phyloP scores from a whole-genome alignment of 2,329 filamentous ascomycete genomes.

The Parafenestella ontariensis region DNA sequence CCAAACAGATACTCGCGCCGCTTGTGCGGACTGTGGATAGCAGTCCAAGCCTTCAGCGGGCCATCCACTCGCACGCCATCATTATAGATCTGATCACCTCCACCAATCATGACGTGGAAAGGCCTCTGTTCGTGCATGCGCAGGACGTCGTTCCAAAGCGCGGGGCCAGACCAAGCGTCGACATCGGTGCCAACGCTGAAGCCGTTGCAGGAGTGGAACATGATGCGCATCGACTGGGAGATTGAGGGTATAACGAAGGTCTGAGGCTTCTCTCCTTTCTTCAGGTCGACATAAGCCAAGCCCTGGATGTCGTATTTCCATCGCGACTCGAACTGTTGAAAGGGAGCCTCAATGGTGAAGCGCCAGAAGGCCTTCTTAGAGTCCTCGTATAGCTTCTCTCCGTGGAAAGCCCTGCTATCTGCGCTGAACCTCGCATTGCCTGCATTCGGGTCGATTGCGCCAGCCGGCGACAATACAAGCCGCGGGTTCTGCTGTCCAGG shows the following conservation, averaged over 20 bases:
- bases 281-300: conserved; percentile 66
- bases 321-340: conserved; percentile 73
- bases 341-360: conserved; percentile 67
- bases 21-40: conserved; percentile 66
- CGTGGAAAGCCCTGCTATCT: conserved; percentile 49
- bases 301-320: conserved; percentile 81
- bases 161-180: conserved; percentile 67
- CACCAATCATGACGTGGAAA: conserved; percentile 79
- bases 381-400: conserved; percentile 67
- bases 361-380: conserved; percentile 65
- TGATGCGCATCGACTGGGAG: conserved; percentile 71
- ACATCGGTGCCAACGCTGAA: conserved; percentile 72
- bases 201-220: conserved; percentile 74
- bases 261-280: conserved; percentile 40
- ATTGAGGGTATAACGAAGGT: conserved; percentile 64
- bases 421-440: conserved; percentile 34
- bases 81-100: conserved; percentile 85
- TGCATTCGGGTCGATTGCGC: conserved; percentile 39
- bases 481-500: conserved; percentile 70
- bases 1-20: conserved; percentile 67
- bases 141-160: conserved; percentile 70
- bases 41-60: conserved; percentile 73
- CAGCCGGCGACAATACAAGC: conserved; percentile 65
- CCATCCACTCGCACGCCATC: conserved; percentile 83
- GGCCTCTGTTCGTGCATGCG: conserved; percentile 65